phyloP scores from a whole-genome alignment of 176 grass and related monocot species.

The Elymus sibiricus region DNA sequence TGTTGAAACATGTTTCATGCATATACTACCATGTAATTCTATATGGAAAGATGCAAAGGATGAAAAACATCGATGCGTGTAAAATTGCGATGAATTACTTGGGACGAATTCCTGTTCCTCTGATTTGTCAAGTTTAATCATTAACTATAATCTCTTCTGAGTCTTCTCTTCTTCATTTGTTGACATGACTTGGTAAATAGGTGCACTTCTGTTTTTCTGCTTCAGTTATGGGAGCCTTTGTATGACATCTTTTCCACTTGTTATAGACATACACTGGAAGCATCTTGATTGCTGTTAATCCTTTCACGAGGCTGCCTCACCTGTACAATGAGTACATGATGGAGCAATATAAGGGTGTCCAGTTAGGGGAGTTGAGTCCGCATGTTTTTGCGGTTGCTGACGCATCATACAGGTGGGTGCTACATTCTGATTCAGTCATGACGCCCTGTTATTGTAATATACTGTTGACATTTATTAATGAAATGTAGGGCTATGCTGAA shows the following conservation, averaged over 20 bases:
- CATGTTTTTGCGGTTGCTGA: conserved; percentile 99
- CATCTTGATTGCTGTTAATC: conserved; percentile 98
- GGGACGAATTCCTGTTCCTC: neutral
- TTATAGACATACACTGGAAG: conserved; percentile 94
- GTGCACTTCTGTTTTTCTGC: conserved; percentile 14
- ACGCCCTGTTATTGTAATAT: neutral
- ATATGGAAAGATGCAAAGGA: neutral
- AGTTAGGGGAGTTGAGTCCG: conserved; percentile 90
- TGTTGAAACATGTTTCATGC: neutral
- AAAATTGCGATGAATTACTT: conserved; percentile 2
- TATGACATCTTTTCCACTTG: conserved; percentile 15
- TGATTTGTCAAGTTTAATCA: conserved; percentile 4
- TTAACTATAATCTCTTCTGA: neutral
- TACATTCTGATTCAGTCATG: conserved; percentile 21
- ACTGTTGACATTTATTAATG: conserved; percentile 8
- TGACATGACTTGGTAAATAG: conserved; percentile 2
- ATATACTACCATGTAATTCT: neutral
- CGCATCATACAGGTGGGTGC: conserved; percentile 74
- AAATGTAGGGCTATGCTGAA: conserved; percentile 84
- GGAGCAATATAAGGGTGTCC: conserved; percentile 90
- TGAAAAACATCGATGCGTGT: neutral
- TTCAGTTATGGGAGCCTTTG: conserved; percentile 7
- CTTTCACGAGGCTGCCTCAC: conserved; percentile 94
- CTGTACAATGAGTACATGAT: conserved; percentile 98
- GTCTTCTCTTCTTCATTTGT: neutral